Evolutionary conservation across 208 protist genomes (phyloP).

Genomic region (Vickermania spadyakhi): DNA sequence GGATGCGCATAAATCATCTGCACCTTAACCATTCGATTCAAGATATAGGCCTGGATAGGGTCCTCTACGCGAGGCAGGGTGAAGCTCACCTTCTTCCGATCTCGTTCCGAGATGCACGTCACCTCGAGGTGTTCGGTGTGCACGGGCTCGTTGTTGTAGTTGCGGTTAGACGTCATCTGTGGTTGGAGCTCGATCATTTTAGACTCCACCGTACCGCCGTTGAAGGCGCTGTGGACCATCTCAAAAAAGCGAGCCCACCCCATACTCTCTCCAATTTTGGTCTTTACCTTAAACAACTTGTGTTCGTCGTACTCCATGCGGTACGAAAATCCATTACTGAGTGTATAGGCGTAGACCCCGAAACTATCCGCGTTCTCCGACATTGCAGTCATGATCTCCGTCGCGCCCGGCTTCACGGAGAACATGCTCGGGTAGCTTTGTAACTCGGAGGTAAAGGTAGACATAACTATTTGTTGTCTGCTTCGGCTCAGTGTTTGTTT

Average conservation of each 20-base stretch:
- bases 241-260: slow-evolving; percentile 62
- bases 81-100: slow-evolving; percentile 17
- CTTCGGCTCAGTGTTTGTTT: not conserved
- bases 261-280: slow-evolving; percentile 18
- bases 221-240: slow-evolving; percentile 35
- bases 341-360: slow-evolving; percentile 32
- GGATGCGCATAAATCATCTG: slow-evolving; percentile 37
- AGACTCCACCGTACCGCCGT: not conserved
- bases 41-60: slow-evolving; percentile 29
- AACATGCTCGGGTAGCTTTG: slow-evolving; percentile 41
- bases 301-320: slow-evolving; percentile 34
- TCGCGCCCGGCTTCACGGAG: slow-evolving; percentile 22
- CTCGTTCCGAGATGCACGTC: not conserved
- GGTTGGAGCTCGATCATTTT: not conserved
- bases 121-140: slow-evolving; percentile 5
- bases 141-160: not conserved
- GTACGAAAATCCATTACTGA: slow-evolving; percentile 26
- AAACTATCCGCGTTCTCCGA: slow-evolving; percentile 34
- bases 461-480: slow-evolving; percentile 10
- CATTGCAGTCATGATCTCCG: slow-evolving; percentile 58
- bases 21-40: slow-evolving; percentile 27
- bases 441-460: slow-evolving; percentile 33
- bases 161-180: not conserved
- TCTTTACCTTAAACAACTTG: slow-evolving; percentile 20
- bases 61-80: slow-evolving; percentile 4